Evolutionary conservation across 2,329 filamentous ascomycete species (phyloP).

Genomic region (Pseudocercospora vitis): DNA sequence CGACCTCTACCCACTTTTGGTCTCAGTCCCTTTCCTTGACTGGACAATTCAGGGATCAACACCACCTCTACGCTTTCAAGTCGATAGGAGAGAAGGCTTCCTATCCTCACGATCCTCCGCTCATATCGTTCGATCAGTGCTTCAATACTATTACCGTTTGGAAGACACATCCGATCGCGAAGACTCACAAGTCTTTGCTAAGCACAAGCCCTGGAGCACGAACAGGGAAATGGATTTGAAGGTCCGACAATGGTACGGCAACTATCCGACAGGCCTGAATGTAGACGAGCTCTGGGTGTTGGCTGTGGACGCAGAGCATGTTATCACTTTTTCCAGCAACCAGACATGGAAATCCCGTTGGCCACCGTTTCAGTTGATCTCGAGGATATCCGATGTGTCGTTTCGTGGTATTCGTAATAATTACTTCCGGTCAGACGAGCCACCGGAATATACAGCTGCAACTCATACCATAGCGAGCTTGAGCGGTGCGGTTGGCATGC

Average conservation of each 20-base stretch:
- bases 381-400: conserved; percentile 43
- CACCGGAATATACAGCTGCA: conserved; percentile 41
- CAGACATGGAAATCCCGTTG: conserved; percentile 47
- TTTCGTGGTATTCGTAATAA: conserved; percentile 45
- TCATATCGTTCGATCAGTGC: conserved; percentile 43
- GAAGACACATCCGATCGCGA: conserved; percentile 48
- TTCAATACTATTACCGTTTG: conserved; percentile 47
- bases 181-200: conserved; percentile 42
- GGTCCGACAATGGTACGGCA: conserved; percentile 46
- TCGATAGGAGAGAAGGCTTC: conserved; percentile 45
- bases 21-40: conserved; percentile 46
- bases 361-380: conserved; percentile 44
- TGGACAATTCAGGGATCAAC: conserved; percentile 43
- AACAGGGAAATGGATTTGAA: conserved; percentile 46
- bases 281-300: conserved; percentile 48
- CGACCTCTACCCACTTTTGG: conserved; percentile 38
- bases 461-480: conserved; percentile 42
- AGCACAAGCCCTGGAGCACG: conserved; percentile 45
- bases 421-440: conserved; percentile 37
- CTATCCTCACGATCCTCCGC: conserved; percentile 41
- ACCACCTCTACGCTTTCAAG: conserved; percentile 44
- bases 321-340: conserved; percentile 47
- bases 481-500: conserved; percentile 44
- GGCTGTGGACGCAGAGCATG: conserved; percentile 42
- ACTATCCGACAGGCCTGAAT: conserved; percentile 44